These are phyloP conservation scores for Zymoseptoria pseudotritici DNA, from an alignment of 2,329 filamentous ascomycete genomes.

Conservation along the genomic window DNA sequence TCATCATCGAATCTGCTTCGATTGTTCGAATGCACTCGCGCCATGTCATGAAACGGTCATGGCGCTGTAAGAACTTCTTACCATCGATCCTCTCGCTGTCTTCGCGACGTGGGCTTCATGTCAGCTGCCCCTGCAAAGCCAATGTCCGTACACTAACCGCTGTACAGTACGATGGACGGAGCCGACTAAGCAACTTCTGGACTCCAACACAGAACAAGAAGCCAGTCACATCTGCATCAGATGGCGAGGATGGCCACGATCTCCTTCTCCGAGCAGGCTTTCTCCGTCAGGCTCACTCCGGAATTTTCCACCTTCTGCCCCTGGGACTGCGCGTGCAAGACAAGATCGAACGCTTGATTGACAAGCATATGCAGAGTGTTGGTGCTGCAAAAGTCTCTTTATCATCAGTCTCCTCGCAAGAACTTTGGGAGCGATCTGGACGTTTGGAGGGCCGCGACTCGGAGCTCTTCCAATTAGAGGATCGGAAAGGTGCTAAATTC, in stretches of 20 bases:
- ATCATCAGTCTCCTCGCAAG: conserved; percentile 77
- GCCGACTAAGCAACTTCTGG: conserved; percentile 69
- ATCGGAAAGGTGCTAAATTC: conserved; percentile 67
- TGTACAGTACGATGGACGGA: conserved; percentile 48
- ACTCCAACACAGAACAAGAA: conserved; percentile 49
- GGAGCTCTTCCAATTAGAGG: conserved; percentile 70
- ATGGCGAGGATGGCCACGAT: conserved; percentile 41
- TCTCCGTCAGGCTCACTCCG: conserved; percentile 64
- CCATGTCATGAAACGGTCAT: conserved; percentile 1
- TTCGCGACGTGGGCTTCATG: conserved; percentile 8
- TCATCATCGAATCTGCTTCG: neutral
- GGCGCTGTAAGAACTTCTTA: neutral
- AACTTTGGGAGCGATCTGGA: conserved; percentile 76
- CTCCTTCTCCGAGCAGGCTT: conserved; percentile 41
- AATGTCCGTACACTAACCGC: neutral
- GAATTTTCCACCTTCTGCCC: conserved; percentile 87
- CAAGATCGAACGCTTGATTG: conserved; percentile 78
- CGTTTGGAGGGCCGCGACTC: conserved; percentile 51
- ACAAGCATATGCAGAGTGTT: conserved; percentile 73
- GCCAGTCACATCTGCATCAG: conserved; percentile 42
- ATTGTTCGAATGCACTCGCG: neutral
- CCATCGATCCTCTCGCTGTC: neutral
- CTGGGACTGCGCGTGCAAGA: conserved; percentile 79
- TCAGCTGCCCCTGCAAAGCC: conserved; percentile 1
- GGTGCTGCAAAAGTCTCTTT: conserved; percentile 75